These are phyloP conservation scores for Sphagnum tenellum DNA, from an alignment of 225 moss, liverwort and hornwort species.

Conservation along the genomic window DNA sequence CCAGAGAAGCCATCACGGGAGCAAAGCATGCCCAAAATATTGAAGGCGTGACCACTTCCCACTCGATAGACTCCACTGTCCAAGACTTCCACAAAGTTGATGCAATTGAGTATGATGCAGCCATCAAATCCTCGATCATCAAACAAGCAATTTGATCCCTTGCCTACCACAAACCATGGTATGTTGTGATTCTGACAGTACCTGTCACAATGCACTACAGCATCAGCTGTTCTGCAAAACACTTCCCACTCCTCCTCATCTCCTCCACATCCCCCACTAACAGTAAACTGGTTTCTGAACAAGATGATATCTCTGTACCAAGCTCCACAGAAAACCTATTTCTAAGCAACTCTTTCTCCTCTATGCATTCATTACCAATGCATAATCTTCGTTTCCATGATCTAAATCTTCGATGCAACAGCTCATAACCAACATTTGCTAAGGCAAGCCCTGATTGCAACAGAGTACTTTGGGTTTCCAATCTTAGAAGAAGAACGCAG, in stretches of 20 bases:
- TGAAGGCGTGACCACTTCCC: slow-evolving; percentile 80
- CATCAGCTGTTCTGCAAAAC: background rate
- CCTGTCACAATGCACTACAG: slow-evolving; percentile 20
- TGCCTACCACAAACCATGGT: slow-evolving; percentile 75
- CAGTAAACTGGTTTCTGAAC: too few species aligned
- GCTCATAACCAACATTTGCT: too few species aligned
- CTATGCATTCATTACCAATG: background rate
- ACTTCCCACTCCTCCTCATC: background rate
- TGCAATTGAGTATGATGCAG: slow-evolving; percentile 66
- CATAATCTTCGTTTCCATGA: too few species aligned
- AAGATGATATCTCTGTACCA: too few species aligned
- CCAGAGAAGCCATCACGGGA: slow-evolving; percentile 71
- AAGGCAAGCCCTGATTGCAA: background rate
- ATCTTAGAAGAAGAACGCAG: slow-evolving; percentile 3
- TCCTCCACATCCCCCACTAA: background rate
- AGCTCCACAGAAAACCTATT: too few species aligned
- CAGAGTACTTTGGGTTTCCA: background rate
- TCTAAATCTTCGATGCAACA: too few species aligned
- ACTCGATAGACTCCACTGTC: slow-evolving; percentile 51
- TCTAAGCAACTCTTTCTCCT: background rate
- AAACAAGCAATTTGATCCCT: slow-evolving; percentile 92
- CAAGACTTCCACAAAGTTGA: slow-evolving; percentile 44
- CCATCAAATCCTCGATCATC: slow-evolving; percentile 90
- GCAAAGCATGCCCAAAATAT: slow-evolving; percentile 57
- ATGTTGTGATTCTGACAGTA: slow-evolving; percentile 40